Evolutionary conservation across 2,329 filamentous ascomycete genomes (phyloP).

Genomic region (Claviceps sp.): DNA sequence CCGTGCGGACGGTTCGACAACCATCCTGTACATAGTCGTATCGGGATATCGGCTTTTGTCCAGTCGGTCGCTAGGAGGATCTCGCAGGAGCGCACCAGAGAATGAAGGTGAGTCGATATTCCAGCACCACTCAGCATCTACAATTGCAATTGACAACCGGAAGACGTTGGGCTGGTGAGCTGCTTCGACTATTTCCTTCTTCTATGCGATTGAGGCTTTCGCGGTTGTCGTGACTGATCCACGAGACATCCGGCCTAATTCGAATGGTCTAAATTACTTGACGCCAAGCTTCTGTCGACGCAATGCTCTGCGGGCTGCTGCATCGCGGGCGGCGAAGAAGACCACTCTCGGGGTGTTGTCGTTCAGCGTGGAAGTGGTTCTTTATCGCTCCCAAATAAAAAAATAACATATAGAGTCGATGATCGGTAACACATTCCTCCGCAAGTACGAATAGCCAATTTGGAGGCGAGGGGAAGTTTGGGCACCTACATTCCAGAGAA

Average conservation of each 20-base stretch:
- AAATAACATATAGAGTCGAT: not conserved
- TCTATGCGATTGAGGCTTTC: not conserved
- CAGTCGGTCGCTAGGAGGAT: not conserved
- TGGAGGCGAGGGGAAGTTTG: not conserved
- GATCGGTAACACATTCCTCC: not conserved
- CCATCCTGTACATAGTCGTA: not conserved
- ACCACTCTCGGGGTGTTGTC: not conserved
- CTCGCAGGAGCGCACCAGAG: not conserved
- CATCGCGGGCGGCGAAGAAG: no score
- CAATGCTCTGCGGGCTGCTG: not conserved
- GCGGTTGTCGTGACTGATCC: not conserved
- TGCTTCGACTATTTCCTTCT: not conserved
- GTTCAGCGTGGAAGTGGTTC: not conserved
- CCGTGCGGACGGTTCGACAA: not conserved
- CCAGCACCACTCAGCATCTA: not conserved
- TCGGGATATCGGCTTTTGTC: not conserved
- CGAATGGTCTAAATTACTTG: not conserved
- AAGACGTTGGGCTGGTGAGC: not conserved
- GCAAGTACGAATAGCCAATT: not conserved
- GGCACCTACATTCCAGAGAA: conserved; percentile 48
- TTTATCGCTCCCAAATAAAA: not conserved
- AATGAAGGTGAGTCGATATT: not conserved
- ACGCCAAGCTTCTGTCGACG: not conserved
- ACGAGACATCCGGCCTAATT: no score
- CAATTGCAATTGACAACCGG: not conserved